Evolutionary conservation across 768 basidiomycete genomes (phyloP), one percentile per base, ranked within the genome.

Genomic region (Leccinum ochraceum): DNA sequence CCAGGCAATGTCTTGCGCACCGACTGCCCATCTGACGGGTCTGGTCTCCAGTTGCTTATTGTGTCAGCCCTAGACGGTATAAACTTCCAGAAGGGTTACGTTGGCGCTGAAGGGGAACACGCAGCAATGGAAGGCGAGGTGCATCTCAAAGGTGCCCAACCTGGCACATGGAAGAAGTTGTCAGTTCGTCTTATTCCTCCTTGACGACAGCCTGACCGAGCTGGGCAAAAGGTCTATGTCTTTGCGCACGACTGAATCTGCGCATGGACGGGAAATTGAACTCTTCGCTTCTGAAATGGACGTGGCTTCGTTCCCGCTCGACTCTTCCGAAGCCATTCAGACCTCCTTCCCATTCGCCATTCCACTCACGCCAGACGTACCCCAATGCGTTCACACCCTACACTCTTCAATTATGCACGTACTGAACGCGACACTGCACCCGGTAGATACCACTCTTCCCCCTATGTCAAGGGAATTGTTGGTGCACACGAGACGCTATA

Each of bases 91-190:
- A 89, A 87, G 67, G 94, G 94, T 11, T 92, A 83, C 71, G 79
- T 95, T 8, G 94, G 94, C 54, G 90, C 88, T 24, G 90, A 92
- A 58, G 90, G 83, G 55, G 92, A 94, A 73, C 82, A 80, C 60
- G 90, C 92, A 14, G 88, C 90, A 9, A 83, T 95, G 56, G 92
- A 94, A 69, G 94, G 94, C 52, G 93, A 94, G 70, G 79, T 95
- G 17, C 93, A 94, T 71, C 78, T 94, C 65, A 95, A 94, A 74
- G 88, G 84, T 58, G 80, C 80, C 37, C 80, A 82, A 59, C 76
- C 79, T 56, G 78, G 77, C 56, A 80, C 77, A 64, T 90, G 88
- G 86, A 74, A 76, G 58, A 85, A 85, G 78, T 77, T 92, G 92
- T 92, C 75, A 80, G 92, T 84, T 60, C 56, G 13, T 62, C 56